Percentiles rank a stretch among this genome's conserved stretches.
phyloP scores from a whole-genome alignment of 768 basidiomycete species.

The Phlebiopsis gigantea region DNA sequence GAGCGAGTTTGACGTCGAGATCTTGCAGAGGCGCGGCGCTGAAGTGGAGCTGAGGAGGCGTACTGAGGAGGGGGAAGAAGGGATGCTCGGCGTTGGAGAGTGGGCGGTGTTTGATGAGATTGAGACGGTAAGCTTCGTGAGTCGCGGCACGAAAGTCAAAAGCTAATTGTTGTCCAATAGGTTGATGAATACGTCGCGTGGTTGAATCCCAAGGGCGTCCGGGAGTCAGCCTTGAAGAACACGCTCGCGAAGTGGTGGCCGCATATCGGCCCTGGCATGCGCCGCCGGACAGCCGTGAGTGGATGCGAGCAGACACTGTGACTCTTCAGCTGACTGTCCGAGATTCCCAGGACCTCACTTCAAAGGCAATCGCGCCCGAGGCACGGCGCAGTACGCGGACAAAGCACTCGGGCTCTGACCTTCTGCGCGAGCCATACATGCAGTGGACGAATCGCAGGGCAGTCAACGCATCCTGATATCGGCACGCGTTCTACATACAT shows the following conservation, averaged over 20 bases:
- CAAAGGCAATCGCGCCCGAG: constrained; percentile 67
- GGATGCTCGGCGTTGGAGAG: constrained; percentile 65
- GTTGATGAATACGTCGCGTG: constrained; percentile 79
- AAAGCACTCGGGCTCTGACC: constrained; percentile 50
- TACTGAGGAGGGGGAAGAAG: constrained; percentile 79
- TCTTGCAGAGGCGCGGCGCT: constrained; percentile 55
- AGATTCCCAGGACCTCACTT: constrained; percentile 55
- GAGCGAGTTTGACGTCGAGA: constrained; percentile 71
- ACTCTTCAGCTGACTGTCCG: neutral
- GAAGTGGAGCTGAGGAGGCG: constrained; percentile 52
- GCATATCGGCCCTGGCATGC: constrained; percentile 75
- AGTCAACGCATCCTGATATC: constrained; percentile 30
- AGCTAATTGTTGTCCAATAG: constrained; percentile 35
- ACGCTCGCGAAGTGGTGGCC: constrained; percentile 78
- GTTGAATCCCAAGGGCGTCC: constrained; percentile 88
- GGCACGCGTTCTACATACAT: neutral
- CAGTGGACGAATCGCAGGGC: constrained; percentile 82
- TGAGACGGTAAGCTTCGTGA: constrained; percentile 69
- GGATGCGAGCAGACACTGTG: neutral
- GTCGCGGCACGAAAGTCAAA: neutral
- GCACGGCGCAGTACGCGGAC: constrained; percentile 75
- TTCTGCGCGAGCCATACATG: constrained; percentile 82
- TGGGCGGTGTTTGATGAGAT: constrained; percentile 90
- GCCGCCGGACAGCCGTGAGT: constrained; percentile 68
- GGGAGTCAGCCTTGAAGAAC: constrained; percentile 79